Conservation (phyloP, 2,329 filamentous ascomycete genomes). For the Cercospora sesami region DNA sequence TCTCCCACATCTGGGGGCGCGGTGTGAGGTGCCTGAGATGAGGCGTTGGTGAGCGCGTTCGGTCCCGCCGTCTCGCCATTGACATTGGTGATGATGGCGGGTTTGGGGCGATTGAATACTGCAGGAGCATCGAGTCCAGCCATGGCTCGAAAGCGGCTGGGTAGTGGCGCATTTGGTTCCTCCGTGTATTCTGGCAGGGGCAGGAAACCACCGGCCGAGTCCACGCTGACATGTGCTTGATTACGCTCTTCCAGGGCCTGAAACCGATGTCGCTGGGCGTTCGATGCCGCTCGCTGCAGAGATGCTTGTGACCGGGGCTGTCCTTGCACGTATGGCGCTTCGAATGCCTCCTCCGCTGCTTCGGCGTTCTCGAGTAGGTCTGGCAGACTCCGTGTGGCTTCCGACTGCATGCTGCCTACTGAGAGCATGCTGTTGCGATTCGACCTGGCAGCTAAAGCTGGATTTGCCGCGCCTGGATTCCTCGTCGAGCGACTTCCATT, state of each 20-base stretch:
- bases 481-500: slow-evolving; percentile 26
- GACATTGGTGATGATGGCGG: slow-evolving; percentile 21
- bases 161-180: slow-evolving; percentile 49
- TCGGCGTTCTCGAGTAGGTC: slow-evolving; percentile 38
- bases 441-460: not conserved
- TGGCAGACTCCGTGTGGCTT: slow-evolving; percentile 34
- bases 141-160: slow-evolving; percentile 40
- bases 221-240: slow-evolving; percentile 46
- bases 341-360: slow-evolving; percentile 31
- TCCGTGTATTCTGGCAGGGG: slow-evolving; percentile 76
- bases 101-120: slow-evolving; percentile 21
- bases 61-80: slow-evolving; percentile 11
- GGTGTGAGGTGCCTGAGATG: slow-evolving; percentile 23
- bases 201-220: slow-evolving; percentile 79
- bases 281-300: slow-evolving; percentile 52
- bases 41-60: slow-evolving; percentile 1
- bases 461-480: slow-evolving; percentile 23
- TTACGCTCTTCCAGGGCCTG: slow-evolving; percentile 58
- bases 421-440: slow-evolving; percentile 32
- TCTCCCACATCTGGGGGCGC: slow-evolving; percentile 30
- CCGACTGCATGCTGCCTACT: slow-evolving; percentile 32
- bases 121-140: slow-evolving; percentile 39
- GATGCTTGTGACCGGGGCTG: slow-evolving; percentile 39
- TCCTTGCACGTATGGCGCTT: slow-evolving; percentile 40
- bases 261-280: slow-evolving; percentile 69